phyloP scores from a whole-genome alignment of 176 grass and related monocot species.

The Miscanthus lutarioriparius region DNA sequence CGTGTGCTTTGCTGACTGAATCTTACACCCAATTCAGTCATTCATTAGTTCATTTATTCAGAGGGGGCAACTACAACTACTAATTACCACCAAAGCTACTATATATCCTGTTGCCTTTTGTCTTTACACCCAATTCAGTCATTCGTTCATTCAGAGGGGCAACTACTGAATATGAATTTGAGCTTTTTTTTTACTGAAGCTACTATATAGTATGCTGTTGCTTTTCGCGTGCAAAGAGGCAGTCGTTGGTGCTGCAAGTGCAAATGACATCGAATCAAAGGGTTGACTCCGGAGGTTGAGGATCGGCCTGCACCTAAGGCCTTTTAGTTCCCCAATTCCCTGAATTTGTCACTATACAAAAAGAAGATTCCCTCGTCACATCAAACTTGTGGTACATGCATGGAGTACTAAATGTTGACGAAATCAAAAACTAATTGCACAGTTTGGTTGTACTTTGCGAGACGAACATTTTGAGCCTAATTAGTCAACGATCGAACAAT shows the following conservation, averaged over 20 bases:
- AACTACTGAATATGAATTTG: background rate
- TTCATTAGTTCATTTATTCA: background rate
- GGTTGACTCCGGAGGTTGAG: constrained; percentile 16
- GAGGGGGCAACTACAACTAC: background rate
- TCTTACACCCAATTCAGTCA: background rate
- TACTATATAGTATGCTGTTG: background rate
- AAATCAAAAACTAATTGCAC: too few relatives aligned
- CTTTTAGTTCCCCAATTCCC: too few relatives aligned
- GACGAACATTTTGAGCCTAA: too few relatives aligned
- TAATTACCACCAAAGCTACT: background rate
- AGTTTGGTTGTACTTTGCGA: too few relatives aligned
- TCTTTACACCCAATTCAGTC: background rate
- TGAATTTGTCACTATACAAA: too few relatives aligned
- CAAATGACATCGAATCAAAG: constrained; percentile 12
- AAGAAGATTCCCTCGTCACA: too few relatives aligned
- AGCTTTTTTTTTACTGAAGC: background rate
- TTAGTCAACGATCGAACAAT: too few relatives aligned
- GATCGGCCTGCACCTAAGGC: constrained; percentile 13
- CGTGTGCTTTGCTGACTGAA: constrained; percentile 4
- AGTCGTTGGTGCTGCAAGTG: background rate
- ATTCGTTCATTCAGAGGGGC: background rate
- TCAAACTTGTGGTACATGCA: too few relatives aligned
- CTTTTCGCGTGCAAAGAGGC: background rate
- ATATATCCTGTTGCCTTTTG: background rate
- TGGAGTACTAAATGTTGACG: too few relatives aligned